Conservation (phyloP, 169 alveolate species). For the Plasmodium billcollinsi region DNA sequence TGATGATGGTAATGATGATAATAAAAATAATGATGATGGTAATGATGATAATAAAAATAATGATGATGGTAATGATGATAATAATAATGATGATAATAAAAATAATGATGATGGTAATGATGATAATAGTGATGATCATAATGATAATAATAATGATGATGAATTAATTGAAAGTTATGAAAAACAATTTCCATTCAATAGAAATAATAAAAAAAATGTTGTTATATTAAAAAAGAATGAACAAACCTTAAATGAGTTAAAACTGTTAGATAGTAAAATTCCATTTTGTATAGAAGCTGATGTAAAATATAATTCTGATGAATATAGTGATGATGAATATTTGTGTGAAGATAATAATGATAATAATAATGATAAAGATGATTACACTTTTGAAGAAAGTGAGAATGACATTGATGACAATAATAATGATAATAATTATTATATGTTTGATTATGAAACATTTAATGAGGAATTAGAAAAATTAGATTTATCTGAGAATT, state of each 20-base stretch:
- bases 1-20: neutral
- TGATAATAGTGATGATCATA: neutral
- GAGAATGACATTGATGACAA: constrained; percentile 1
- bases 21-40: constrained; percentile 11
- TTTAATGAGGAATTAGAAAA: constrained; percentile 67
- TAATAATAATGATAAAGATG: constrained; percentile 19
- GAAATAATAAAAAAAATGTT: constrained; percentile 23
- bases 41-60: neutral
- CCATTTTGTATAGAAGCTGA: constrained; percentile 64
- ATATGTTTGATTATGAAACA: constrained; percentile 20
- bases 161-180: constrained; percentile 4
- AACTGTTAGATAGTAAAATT: constrained; percentile 19
- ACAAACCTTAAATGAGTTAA: constrained; percentile 43
- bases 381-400: neutral
- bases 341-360: neutral
- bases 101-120: neutral
- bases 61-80: neutral
- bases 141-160: neutral
- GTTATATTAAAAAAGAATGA: constrained; percentile 67
- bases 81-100: neutral
- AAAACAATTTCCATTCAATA: neutral
- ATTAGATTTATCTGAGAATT: constrained; percentile 38
- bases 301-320: constrained; percentile 64
- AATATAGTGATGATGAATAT: constrained; percentile 5
- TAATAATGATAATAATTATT: constrained; percentile 7